Percentiles rank a stretch among this genome's conserved stretches.
These are phyloP conservation scores for Penicillium sp. DNA, from an alignment of 2,329 filamentous ascomycete genomes.

Conservation along the genomic window DNA sequence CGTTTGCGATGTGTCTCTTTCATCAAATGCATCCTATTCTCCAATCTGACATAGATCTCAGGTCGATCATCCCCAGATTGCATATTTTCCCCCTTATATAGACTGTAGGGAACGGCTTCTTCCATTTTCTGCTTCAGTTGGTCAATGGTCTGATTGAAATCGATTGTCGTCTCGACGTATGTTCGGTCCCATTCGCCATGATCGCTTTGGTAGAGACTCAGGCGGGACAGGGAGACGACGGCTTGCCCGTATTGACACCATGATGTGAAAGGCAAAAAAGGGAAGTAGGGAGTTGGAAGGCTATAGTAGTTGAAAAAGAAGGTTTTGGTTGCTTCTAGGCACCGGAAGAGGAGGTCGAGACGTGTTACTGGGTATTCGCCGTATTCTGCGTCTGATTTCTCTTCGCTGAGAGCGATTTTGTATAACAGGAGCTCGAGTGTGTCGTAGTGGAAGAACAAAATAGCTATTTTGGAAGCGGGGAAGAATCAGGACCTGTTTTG, in stretches of 20 bases:
- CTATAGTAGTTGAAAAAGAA: conserved; percentile 53
- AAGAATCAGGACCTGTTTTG: not conserved
- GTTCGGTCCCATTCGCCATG: conserved; percentile 24
- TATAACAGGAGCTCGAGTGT: conserved; percentile 29
- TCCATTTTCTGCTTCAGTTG: conserved; percentile 16
- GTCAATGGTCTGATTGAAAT: conserved; percentile 20
- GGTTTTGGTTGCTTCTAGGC: conserved; percentile 46
- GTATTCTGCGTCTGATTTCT: conserved; percentile 42
- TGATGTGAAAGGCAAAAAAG: conserved; percentile 47
- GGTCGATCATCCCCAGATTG: conserved; percentile 1
- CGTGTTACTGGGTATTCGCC: conserved; percentile 40
- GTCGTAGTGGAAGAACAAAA: conserved; percentile 25
- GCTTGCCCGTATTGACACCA: conserved; percentile 51
- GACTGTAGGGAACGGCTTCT: conserved; percentile 5
- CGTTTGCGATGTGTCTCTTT: conserved; percentile 14
- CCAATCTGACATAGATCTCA: conserved; percentile 13
- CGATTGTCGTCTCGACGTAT: conserved; percentile 20
- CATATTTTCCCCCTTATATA: not conserved
- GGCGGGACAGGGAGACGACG: conserved; percentile 24
- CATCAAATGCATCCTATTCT: conserved; percentile 3
- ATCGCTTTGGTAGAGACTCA: conserved; percentile 22
- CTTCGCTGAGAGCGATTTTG: conserved; percentile 23
- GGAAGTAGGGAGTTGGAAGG: conserved; percentile 46
- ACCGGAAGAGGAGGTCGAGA: conserved; percentile 52
- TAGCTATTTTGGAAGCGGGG: conserved; percentile 8